Evolutionary conservation across 2,329 filamentous ascomycete genomes (phyloP).

Genomic region (Aspergillus ustus): DNA sequence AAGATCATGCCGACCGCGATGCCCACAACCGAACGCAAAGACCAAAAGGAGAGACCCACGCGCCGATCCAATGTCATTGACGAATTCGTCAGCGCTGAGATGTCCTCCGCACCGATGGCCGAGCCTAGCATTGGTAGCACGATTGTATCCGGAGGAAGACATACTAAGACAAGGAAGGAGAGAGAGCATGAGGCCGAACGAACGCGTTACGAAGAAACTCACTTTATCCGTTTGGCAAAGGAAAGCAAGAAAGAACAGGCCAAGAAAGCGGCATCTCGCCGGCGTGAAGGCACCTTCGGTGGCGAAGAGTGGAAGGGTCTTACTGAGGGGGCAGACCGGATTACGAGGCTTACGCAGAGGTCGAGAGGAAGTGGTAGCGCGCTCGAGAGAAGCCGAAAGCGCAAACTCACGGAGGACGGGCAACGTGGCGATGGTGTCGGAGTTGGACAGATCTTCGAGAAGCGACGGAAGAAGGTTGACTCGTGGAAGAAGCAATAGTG

Average conservation of each 20-base stretch:
- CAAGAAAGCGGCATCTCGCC: slow-evolving; percentile 59
- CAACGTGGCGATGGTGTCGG: slow-evolving; percentile 66
- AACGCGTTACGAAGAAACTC: slow-evolving; percentile 85
- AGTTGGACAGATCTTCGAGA: slow-evolving; percentile 67
- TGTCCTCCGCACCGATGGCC: slow-evolving; percentile 79
- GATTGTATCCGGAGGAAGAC: slow-evolving; percentile 77
- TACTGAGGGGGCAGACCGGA: slow-evolving; percentile 83
- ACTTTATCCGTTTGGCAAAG: slow-evolving; percentile 85
- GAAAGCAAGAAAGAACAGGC: slow-evolving; percentile 84
- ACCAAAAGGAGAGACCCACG: slow-evolving; percentile 65
- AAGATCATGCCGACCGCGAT: slow-evolving; percentile 85
- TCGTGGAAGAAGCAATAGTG: slow-evolving; percentile 46
- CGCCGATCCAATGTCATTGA: slow-evolving; percentile 84
- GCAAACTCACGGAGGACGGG: slow-evolving; percentile 72
- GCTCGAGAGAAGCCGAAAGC: slow-evolving; percentile 84
- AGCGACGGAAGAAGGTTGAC: slow-evolving; percentile 50
- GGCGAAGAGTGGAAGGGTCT: slow-evolving; percentile 93
- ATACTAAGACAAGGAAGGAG: slow-evolving; percentile 76
- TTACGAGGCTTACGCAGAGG: slow-evolving; percentile 77
- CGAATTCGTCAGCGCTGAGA: slow-evolving; percentile 85
- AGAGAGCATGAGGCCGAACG: slow-evolving; percentile 78
- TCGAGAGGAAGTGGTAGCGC: slow-evolving; percentile 63
- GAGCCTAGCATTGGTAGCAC: slow-evolving; percentile 92
- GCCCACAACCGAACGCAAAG: slow-evolving; percentile 65
- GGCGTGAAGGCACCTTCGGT: slow-evolving; percentile 67